Percentiles rank a stretch among this genome's conserved stretches.
Conservation (phyloP, 2,329 filamentous ascomycete genomes). For the Phialocephala sp. region DNA sequence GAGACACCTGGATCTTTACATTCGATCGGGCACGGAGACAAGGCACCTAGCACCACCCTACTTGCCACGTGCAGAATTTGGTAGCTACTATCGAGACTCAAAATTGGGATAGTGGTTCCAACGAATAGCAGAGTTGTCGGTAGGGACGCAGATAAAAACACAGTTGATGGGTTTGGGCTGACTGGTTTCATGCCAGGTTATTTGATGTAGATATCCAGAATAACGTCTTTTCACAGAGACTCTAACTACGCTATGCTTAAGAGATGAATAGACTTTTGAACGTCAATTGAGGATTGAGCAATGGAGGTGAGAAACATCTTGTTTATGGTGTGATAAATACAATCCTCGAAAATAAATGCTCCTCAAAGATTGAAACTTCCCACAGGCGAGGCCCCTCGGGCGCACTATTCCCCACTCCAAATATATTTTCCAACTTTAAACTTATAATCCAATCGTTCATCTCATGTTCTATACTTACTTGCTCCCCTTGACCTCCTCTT, state of each 20-base stretch:
- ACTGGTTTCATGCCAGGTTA: background rate
- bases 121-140: background rate
- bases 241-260: background rate
- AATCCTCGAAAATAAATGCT: no score
- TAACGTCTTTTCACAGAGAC: background rate
- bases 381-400: no score
- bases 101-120: background rate
- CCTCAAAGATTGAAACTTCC: no score
- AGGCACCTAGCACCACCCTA: background rate
- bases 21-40: background rate
- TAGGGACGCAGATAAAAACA: background rate
- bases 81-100: background rate
- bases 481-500: no score
- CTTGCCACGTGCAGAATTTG: background rate
- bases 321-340: no score
- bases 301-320: no score
- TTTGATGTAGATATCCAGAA: background rate
- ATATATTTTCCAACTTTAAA: no score
- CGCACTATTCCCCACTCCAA: no score
- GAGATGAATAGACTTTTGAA: background rate
- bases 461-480: no score
- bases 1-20: no score
- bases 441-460: no score
- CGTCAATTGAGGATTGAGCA: no score
- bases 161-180: background rate